Evolutionary conservation across 2,329 filamentous ascomycete species (phyloP), one percentile per base, ranked within the genome.

Genomic region (Stachybotrys elegans): DNA sequence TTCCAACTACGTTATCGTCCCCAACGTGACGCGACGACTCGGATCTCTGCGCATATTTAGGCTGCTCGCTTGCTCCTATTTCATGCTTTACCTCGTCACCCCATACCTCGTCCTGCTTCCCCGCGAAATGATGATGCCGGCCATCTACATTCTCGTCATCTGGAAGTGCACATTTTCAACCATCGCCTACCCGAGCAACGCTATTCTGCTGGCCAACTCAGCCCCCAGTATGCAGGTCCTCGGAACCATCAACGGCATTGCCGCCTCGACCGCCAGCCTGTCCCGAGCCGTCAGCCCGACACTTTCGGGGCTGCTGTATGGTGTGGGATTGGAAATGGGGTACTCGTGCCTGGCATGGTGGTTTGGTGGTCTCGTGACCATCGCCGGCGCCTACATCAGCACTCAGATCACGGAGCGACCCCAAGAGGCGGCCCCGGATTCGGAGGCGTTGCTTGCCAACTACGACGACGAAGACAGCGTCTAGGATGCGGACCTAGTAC

Each of bases 91-190:
- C 70, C 66, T 97, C 48, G 71, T 85, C 42, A 89, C 91, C 3
- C 92, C 93, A 0, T 98, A 97, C 66, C 76, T 96, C 14, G 85
- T 93, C 2, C 77, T 97, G 6, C 77, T 96, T 1, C 92, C 93
- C 1, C 73, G 82, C 14, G 68, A 69, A 22, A 65, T 89, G 32
- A 83, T 86, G 48, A 86, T 87, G 69, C 69, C 81, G 2, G 88
- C 86, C 20, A 81, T 95, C 41, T 92, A 90, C 59, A 56, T 82
- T 7, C 73, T 92, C 20, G 76, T 97, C 11, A 77, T 95, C 52
- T 89, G 87, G 83, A 97, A 96, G 67, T 95, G 94, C 60, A 94
- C 89, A 0, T 90, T 93, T 56, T 83, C 92, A 55, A 91, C 89
- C 37, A 83, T 96, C 66, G 85, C 91, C 0, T 97, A 95, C 65